Conservation (phyloP, 2,329 filamentous ascomycete species). For the Aspergillus proliferans region DNA sequence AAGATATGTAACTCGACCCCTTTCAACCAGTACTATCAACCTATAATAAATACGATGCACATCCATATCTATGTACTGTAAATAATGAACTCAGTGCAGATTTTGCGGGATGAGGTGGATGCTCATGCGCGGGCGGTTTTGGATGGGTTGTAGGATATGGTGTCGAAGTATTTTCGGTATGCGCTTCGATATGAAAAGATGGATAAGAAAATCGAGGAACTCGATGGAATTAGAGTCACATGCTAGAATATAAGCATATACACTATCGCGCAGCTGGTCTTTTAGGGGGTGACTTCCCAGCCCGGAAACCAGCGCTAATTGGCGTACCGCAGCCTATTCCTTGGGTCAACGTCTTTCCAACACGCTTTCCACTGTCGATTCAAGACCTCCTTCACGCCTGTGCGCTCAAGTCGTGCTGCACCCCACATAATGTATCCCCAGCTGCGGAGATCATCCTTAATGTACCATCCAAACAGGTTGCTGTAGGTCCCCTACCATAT, state of each 20-base stretch:
- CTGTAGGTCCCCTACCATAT: constrained; percentile 8
- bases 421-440: constrained; percentile 21
- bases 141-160: too few relatives aligned
- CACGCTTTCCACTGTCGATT: background rate
- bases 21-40: too few relatives aligned
- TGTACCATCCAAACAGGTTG: constrained; percentile 3
- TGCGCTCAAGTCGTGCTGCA: constrained; percentile 8
- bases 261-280: background rate
- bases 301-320: background rate
- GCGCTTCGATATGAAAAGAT: background rate
- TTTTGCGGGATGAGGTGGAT: too few relatives aligned
- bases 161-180: too few relatives aligned
- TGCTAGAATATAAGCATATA: background rate
- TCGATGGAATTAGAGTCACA: background rate
- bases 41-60: too few relatives aligned
- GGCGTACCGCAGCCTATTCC: background rate
- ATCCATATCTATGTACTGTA: too few relatives aligned
- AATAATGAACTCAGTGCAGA: too few relatives aligned
- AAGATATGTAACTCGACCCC: too few relatives aligned
- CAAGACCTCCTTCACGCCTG: constrained; percentile 2
- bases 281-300: background rate
- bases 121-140: too few relatives aligned
- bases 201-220: background rate
- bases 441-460: background rate
- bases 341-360: background rate